phyloP scores from a whole-genome alignment of 768 basidiomycete genomes.

The Multifurca ochricompacta region DNA sequence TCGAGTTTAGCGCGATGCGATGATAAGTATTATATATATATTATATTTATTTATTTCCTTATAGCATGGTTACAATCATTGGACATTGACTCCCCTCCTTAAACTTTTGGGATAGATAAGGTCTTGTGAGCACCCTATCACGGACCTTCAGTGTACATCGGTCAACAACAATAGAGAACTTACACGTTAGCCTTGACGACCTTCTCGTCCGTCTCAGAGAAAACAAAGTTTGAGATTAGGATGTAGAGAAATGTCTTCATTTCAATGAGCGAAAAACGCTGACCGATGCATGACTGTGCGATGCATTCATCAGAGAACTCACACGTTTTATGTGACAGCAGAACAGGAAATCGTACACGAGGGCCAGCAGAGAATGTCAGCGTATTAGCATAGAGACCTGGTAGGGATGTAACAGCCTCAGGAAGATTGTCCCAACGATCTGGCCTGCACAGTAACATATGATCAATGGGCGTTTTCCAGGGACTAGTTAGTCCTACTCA shows the following conservation, averaged over 20 bases:
- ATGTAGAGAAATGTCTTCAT: conserved; percentile 71
- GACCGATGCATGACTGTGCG: conserved; percentile 71
- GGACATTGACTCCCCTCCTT: conserved; percentile 21
- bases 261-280: conserved; percentile 78
- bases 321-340: not conserved
- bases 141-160: not conserved
- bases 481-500: conserved; percentile 25
- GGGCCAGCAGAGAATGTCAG: conserved; percentile 78
- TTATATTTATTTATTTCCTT: too few relatives aligned
- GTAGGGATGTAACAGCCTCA: conserved; percentile 54
- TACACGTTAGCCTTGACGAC: conserved; percentile 73
- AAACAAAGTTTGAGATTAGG: conserved; percentile 60
- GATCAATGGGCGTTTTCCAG: not conserved
- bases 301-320: not conserved
- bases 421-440: conserved; percentile 77
- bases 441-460: conserved; percentile 39
- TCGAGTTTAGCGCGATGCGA: too few relatives aligned
- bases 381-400: conserved; percentile 64
- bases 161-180: conserved; percentile 14
- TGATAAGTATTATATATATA: too few relatives aligned
- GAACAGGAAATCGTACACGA: conserved; percentile 42
- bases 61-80: conserved; percentile 16
- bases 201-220: conserved; percentile 66
- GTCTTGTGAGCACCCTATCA: conserved; percentile 19
- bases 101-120: conserved; percentile 11